Percentiles rank a stretch among this genome's conserved stretches.
phyloP scores from a whole-genome alignment of 106 monocot species.

The Iris macrosiphon region DNA sequence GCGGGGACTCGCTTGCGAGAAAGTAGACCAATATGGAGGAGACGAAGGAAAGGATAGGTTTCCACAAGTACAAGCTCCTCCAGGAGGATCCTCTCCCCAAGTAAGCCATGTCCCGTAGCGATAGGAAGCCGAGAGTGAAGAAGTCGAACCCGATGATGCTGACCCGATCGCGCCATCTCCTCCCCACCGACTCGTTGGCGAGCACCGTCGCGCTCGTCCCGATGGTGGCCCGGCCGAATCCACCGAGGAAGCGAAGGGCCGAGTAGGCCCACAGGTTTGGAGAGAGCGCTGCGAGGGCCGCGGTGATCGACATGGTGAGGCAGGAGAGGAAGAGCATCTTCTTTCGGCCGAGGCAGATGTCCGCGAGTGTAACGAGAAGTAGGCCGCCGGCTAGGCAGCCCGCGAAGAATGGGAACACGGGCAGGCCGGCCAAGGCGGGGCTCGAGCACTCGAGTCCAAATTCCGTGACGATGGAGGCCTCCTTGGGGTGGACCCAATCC shows the following conservation, averaged over 20 bases:
- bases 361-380: constrained; percentile 11
- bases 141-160: constrained; percentile 19
- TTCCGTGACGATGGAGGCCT: constrained; percentile 10
- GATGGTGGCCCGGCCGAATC: constrained; percentile 21
- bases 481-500: constrained; percentile 3
- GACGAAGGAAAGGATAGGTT: constrained; percentile 12
- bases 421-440: constrained; percentile 11
- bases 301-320: constrained; percentile 16
- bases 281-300: constrained; percentile 3
- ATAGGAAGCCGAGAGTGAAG: constrained; percentile 30
- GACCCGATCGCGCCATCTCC: constrained; percentile 16
- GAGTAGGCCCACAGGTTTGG: constrained; percentile 15
- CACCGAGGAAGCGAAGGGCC: constrained; percentile 9
- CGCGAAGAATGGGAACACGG: constrained; percentile 20
- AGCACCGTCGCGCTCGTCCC: constrained; percentile 24
- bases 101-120: constrained; percentile 22
- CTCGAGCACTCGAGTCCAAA: constrained; percentile 15
- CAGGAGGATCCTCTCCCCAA: constrained; percentile 10
- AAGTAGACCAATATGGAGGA: constrained; percentile 15
- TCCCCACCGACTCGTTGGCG: constrained; percentile 19
- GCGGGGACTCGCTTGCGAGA: constrained; percentile 15
- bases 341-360: constrained; percentile 26
- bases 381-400: constrained; percentile 27
- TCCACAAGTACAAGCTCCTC: constrained; percentile 25
- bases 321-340: constrained; percentile 22